Percentiles rank a stretch among this genome's conserved stretches.
These are phyloP conservation scores for Brassica incana DNA, from an alignment of 345 rosid species.

Conservation along the genomic window DNA sequence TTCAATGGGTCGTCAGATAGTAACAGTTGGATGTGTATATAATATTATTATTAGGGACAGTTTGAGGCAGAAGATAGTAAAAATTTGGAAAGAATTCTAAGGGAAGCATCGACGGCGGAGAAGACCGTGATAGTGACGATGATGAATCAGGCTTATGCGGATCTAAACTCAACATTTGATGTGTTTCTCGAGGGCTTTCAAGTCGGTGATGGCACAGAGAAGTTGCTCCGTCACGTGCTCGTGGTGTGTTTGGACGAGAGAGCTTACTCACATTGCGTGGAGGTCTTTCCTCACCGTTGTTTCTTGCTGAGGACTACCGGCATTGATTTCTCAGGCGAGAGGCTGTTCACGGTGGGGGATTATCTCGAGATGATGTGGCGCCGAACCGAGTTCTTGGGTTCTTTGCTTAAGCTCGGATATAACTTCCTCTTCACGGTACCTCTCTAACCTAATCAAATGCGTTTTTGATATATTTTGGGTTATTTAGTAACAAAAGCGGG, in stretches of 20 bases:
- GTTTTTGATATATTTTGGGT: not conserved
- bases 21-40: not conserved
- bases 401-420: constrained; percentile 54
- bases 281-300: constrained; percentile 45
- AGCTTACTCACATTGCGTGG: constrained; percentile 48
- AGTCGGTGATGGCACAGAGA: constrained; percentile 41
- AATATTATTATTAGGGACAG: not conserved
- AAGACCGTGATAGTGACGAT: constrained; percentile 62
- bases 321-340: constrained; percentile 39
- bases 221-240: constrained; percentile 49
- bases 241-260: constrained; percentile 49
- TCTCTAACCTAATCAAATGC: not conserved
- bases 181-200: constrained; percentile 53
- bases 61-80: constrained; percentile 4
- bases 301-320: constrained; percentile 37
- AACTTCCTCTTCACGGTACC: constrained; percentile 61
- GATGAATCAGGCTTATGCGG: constrained; percentile 58
- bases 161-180: constrained; percentile 49
- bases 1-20: not conserved
- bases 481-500: not conserved
- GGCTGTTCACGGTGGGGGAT: constrained; percentile 43
- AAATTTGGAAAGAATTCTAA: constrained; percentile 13
- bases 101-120: constrained; percentile 24
- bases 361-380: constrained; percentile 71
- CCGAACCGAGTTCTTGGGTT: constrained; percentile 46